Evolutionary conservation across 371 early-diverging fungal species (phyloP).

Genomic region (Mortierella sp.): DNA sequence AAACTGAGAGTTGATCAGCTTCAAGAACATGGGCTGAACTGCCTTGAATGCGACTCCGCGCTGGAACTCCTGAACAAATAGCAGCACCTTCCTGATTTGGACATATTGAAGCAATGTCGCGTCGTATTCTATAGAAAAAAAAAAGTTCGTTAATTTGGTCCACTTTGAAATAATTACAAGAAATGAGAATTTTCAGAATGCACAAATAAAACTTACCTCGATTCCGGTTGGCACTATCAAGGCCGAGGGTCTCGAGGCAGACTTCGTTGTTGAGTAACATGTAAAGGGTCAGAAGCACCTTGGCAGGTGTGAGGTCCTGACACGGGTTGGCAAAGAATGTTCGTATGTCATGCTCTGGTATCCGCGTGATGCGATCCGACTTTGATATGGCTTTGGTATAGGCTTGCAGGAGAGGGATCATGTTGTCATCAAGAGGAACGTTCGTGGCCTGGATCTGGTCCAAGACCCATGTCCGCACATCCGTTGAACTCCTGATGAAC

Average conservation of each 20-base stretch:
- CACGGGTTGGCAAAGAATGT: slow-evolving; percentile 32
- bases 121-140: slow-evolving; percentile 34
- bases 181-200: not conserved
- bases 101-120: slow-evolving; percentile 36
- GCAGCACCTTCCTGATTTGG: slow-evolving; percentile 47
- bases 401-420: slow-evolving; percentile 50
- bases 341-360: slow-evolving; percentile 45
- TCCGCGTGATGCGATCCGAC: slow-evolving; percentile 42
- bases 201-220: slow-evolving; percentile 22
- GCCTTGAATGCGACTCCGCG: slow-evolving; percentile 48
- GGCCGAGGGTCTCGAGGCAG: slow-evolving; percentile 30
- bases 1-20: slow-evolving; percentile 52
- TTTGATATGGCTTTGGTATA: slow-evolving; percentile 45
- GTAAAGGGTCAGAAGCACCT: slow-evolving; percentile 48
- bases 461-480: slow-evolving; percentile 51
- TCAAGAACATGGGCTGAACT: slow-evolving; percentile 55
- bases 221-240: slow-evolving; percentile 22
- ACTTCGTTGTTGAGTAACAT: slow-evolving; percentile 58
- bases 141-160: not conserved
- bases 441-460: slow-evolving; percentile 45
- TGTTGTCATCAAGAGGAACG: slow-evolving; percentile 48
- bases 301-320: slow-evolving; percentile 50
- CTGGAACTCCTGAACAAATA: slow-evolving; percentile 45
- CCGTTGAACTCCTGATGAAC: slow-evolving; percentile 44
- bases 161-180: not conserved